Percentiles rank a stretch among this genome's conserved stretches.
Evolutionary conservation across 305 asterid species (phyloP).

Genomic region (Fraxinus angustifolia): DNA sequence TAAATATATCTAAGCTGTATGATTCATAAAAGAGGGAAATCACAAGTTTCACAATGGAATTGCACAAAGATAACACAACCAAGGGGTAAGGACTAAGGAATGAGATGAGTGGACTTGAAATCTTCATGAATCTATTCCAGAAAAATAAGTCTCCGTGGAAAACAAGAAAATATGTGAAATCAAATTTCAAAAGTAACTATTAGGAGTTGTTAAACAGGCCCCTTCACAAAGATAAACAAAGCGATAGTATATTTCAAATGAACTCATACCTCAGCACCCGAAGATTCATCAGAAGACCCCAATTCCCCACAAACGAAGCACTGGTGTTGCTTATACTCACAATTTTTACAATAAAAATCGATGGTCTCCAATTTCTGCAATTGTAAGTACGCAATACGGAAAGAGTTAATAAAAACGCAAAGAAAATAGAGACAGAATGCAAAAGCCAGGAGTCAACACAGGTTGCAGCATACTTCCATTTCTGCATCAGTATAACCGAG

Average conservation of each 20-base stretch:
- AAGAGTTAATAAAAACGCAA: background rate
- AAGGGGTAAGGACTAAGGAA: background rate
- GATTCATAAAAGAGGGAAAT: background rate
- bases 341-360: constrained; percentile 62
- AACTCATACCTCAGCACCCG: constrained; percentile 67
- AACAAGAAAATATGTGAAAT: background rate
- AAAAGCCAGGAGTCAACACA: constrained; percentile 4
- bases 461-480: constrained; percentile 42
- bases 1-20: background rate
- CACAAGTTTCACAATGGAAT: background rate
- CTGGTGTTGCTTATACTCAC: constrained; percentile 65
- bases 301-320: constrained; percentile 82
- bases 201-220: background rate
- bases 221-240: background rate
- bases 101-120: background rate
- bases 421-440: background rate
- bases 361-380: constrained; percentile 36
- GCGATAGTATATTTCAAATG: background rate
- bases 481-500: constrained; percentile 55
- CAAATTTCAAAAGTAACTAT: background rate
- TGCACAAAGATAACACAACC: background rate
- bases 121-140: background rate
- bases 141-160: background rate
- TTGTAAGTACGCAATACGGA: background rate
- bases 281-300: constrained; percentile 81